A percentile compares a stretch with the other conserved stretches of the same genome.
These are phyloP conservation scores for Rhizomucor pusillus DNA, from an alignment of 371 early-diverging fungal genomes.

Conservation along the genomic window DNA sequence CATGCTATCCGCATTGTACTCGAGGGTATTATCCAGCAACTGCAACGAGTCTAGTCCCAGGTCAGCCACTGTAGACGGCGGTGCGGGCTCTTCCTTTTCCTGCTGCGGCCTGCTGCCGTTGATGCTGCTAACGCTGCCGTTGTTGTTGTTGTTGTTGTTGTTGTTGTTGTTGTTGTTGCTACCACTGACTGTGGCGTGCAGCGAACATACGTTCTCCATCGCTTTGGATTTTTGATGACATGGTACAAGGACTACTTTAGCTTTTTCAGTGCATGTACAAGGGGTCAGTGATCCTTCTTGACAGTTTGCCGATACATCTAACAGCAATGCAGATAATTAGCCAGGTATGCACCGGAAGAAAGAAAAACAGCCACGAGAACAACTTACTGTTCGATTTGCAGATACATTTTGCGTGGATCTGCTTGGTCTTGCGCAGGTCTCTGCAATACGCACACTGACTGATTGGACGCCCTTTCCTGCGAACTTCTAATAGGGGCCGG, in stretches of 20 bases:
- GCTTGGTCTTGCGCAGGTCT: constrained; percentile 26
- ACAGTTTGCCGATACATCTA: neutral
- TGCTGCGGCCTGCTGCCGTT: neutral
- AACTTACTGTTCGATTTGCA: constrained; percentile 6
- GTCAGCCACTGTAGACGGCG: no score
- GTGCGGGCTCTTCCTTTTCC: neutral
- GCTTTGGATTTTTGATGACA: neutral
- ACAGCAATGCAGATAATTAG: neutral
- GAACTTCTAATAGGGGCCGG: constrained; percentile 17
- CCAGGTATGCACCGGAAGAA: no score
- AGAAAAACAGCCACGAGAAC: no score
- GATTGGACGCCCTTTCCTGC: constrained; percentile 26
- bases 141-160: neutral
- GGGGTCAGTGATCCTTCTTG: no score
- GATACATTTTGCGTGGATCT: constrained; percentile 27
- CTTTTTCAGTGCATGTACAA: no score
- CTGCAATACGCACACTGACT: constrained; percentile 27
- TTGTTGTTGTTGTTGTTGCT: neutral
- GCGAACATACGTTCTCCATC: neutral
- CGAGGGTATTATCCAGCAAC: no score
- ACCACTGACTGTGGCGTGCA: neutral
- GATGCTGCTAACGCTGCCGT: neutral
- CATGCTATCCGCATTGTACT: neutral
- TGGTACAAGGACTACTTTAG: no score
- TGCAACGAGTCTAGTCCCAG: no score